Evolutionary conservation across 1,284 basidiomycete species (phyloP).

Genomic region (Spongiforma sp.): DNA sequence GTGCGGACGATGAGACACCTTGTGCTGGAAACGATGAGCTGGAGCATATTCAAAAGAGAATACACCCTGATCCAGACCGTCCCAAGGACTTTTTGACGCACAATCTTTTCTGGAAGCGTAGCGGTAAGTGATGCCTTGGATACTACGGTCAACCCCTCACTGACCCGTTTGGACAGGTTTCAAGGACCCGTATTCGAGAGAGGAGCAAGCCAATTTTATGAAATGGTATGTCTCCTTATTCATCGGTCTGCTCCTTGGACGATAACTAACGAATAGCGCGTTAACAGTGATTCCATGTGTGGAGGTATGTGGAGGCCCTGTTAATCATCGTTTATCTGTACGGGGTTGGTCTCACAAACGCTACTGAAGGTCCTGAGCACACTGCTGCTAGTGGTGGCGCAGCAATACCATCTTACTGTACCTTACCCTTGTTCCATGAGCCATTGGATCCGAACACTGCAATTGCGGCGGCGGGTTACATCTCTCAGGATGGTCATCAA

Average conservation of each 20-base stretch:
- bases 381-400: constrained; percentile 41
- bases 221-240: constrained; percentile 52
- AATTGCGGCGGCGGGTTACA: constrained; percentile 46
- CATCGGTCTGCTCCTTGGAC: background rate
- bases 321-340: too few species aligned
- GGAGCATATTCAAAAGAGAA: constrained; percentile 49
- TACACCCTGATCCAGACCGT: constrained; percentile 50
- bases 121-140: constrained; percentile 40
- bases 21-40: constrained; percentile 49
- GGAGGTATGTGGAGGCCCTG: too few species aligned
- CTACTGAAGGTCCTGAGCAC: constrained; percentile 47
- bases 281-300: constrained; percentile 58
- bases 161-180: constrained; percentile 21
- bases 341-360: background rate
- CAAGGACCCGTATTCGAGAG: constrained; percentile 61
- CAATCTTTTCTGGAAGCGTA: constrained; percentile 58
- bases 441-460: constrained; percentile 38
- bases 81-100: constrained; percentile 63
- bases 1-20: constrained; percentile 38
- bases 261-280: background rate
- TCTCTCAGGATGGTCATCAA: constrained; percentile 53
- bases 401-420: constrained; percentile 60
- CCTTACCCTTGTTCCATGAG: constrained; percentile 57
- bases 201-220: constrained; percentile 55
- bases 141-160: background rate